A percentile compares a stretch with the other conserved stretches of the same genome.
Evolutionary conservation across 2,329 filamentous ascomycete species (phyloP).

Genomic region (Mollisia scopiformis): DNA sequence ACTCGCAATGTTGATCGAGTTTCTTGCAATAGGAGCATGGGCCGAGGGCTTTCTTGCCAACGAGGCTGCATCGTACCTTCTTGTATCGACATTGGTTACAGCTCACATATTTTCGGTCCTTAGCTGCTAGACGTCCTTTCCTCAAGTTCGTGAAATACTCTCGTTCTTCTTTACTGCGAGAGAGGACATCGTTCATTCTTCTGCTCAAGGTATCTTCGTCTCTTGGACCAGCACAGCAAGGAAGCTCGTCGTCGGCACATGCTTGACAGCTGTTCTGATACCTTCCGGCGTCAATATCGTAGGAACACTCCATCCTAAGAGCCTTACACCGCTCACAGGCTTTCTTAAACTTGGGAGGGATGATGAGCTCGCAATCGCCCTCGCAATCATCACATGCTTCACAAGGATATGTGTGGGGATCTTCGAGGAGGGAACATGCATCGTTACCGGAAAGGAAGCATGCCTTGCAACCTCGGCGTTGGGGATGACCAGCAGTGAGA

Average conservation of each 20-base stretch:
- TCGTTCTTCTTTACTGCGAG: background rate
- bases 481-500: slow-evolving; percentile 26
- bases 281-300: slow-evolving; percentile 23
- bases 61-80: slow-evolving; percentile 17
- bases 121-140: background rate
- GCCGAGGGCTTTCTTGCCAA: slow-evolving; percentile 17
- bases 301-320: slow-evolving; percentile 25
- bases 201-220: background rate
- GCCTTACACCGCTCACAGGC: slow-evolving; percentile 28
- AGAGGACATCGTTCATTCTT: slow-evolving; percentile 1
- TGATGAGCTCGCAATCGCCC: slow-evolving; percentile 28
- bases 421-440: slow-evolving; percentile 29
- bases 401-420: slow-evolving; percentile 29
- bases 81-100: slow-evolving; percentile 28
- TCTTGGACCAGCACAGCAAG: slow-evolving; percentile 25
- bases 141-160: background rate
- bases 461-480: slow-evolving; percentile 31
- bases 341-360: slow-evolving; percentile 24
- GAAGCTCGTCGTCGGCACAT: slow-evolving; percentile 20
- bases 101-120: slow-evolving; percentile 12
- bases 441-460: slow-evolving; percentile 30
- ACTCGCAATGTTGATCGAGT: slow-evolving; percentile 19
- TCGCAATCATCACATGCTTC: slow-evolving; percentile 27
- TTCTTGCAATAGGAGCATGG: slow-evolving; percentile 26
- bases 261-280: slow-evolving; percentile 22